Evolutionary conservation across 1,139 yeast genomes (phyloP).

Genomic region (Scheffersomyces illinoinensis): DNA sequence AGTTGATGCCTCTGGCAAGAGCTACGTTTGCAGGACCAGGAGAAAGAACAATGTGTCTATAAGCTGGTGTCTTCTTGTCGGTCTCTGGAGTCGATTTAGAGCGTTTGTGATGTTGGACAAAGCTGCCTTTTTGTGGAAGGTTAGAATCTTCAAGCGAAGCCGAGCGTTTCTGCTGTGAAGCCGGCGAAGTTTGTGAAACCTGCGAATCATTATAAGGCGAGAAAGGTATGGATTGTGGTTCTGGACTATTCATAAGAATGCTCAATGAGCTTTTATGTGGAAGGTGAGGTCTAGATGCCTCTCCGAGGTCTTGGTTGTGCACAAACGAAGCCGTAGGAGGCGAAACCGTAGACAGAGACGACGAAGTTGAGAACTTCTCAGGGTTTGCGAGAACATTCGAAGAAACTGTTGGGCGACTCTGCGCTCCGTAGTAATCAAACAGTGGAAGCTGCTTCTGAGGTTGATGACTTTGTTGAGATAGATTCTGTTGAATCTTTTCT

Average conservation of each 20-base stretch:
- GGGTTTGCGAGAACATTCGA: not conserved
- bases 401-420: not conserved
- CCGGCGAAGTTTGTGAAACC: not conserved
- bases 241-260: slow-evolving; percentile 13
- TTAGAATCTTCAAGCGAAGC: slow-evolving; percentile 14
- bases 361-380: not conserved
- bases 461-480: not conserved
- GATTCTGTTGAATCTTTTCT: not conserved
- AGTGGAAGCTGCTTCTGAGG: not conserved
- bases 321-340: not conserved
- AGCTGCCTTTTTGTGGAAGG: slow-evolving; percentile 16
- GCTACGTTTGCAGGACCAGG: slow-evolving; percentile 56
- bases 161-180: not conserved
- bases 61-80: slow-evolving; percentile 1
- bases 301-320: not conserved
- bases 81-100: slow-evolving; percentile 25
- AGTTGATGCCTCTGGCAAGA: slow-evolving; percentile 42
- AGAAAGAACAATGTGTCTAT: slow-evolving; percentile 15
- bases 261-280: slow-evolving; percentile 12
- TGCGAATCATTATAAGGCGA: not conserved
- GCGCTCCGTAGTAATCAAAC: not conserved
- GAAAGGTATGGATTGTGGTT: slow-evolving; percentile 4
- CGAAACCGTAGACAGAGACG: not conserved
- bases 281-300: not conserved
- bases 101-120: slow-evolving; percentile 21